Evolutionary conservation across 371 early-diverging fungal species (phyloP).

Genomic region (Smittium culicis): DNA sequence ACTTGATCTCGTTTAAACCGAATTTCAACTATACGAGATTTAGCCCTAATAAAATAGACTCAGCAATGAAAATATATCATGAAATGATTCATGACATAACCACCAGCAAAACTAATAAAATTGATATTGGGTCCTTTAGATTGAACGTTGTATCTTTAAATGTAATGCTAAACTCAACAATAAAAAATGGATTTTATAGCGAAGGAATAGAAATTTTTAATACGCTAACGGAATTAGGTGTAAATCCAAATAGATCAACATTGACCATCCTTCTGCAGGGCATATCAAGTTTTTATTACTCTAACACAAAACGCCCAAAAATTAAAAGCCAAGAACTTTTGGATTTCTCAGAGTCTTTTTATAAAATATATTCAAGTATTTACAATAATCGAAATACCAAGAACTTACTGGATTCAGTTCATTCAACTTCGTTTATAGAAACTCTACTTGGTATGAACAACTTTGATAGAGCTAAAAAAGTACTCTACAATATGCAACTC

Average conservation of each 20-base stretch:
- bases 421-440: constrained; percentile 3
- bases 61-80: not conserved
- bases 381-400: not conserved
- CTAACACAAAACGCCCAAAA: not conserved
- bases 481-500: not conserved
- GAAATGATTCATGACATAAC: not conserved
- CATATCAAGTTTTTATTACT: not conserved
- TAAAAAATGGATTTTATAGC: not conserved
- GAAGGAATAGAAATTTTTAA: not conserved
- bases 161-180: not conserved
- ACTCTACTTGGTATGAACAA: not conserved
- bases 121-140: not conserved
- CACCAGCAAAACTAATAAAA: not conserved
- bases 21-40: not conserved
- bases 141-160: constrained; percentile 3
- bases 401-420: not conserved
- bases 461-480: not conserved
- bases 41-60: not conserved
- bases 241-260: not conserved
- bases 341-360: not conserved
- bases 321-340: not conserved
- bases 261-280: constrained; percentile 1
- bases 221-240: not conserved
- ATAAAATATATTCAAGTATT: not conserved
- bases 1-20: not conserved